Evolutionary conservation across 139 green algal genomes (phyloP), one percentile per base, ranked within the genome.

Genomic region (Tetradesmus obliquus): DNA sequence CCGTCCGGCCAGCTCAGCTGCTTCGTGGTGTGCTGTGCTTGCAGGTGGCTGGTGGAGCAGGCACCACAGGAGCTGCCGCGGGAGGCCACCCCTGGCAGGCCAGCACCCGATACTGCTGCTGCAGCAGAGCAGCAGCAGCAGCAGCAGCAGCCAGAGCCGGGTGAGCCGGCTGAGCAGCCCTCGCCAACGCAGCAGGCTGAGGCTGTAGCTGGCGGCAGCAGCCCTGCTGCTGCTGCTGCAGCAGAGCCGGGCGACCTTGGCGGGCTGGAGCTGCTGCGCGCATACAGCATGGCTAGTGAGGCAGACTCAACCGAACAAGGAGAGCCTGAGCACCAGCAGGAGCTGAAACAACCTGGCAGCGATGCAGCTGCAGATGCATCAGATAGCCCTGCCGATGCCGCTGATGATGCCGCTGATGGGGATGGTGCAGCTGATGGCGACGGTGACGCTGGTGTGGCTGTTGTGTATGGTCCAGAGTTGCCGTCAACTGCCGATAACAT

Each of bases 201-300:
- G 20, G 45, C 86, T 74, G 66, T 57, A 91, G 71, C 54, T 32
- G 45, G 15, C 20, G 24, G 15, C 69, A 84, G 85, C 62, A 89
- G 62, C 5, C 8, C 53, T 55, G 45, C 7, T 55, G 55, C n/a
- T 80, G 58, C 57, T 57, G 55, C 53, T 53, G 83, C 83, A 19
- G 76, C 74, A 62, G 85, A 60, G 9, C 24, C 7, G 12, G 85
- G 58, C 5, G 24, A 81, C 24, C 45, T 88, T 10, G 88, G 76
- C 9, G 88, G 12, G 3, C 22, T 91, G 88, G 55, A 86, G 55
- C 71, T 91, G 76, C 76, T 91, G 57, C 76, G 88, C 3, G 88
- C 88, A 6, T 91, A 91, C 88, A 91, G 88, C 79, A 79, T 87
- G 24, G 81, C 62, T 57, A 91, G 88, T 79, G 88, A 91, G 24